A percentile compares a stretch with the other conserved stretches of the same genome.
Conservation (phyloP, 2,329 filamentous ascomycete genomes). For the Diaporthe citriasiana region DNA sequence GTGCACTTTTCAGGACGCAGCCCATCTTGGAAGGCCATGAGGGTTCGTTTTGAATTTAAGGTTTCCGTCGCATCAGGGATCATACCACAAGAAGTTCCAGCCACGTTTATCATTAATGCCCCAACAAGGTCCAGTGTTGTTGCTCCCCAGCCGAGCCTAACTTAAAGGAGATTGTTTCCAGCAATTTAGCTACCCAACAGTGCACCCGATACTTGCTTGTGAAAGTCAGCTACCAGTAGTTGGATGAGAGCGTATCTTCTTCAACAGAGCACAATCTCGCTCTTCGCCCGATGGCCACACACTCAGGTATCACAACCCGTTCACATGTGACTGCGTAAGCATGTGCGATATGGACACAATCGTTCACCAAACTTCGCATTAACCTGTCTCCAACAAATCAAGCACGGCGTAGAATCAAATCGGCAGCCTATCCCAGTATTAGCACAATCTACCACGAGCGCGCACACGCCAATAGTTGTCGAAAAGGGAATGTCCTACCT, state of each 20-base stretch:
- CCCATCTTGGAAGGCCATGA: not conserved
- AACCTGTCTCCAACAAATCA: not conserved
- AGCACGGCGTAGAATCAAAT: constrained; percentile 21
- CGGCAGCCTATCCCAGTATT: not conserved
- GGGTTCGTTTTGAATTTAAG: not conserved
- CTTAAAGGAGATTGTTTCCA: not conserved
- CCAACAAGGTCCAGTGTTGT: not conserved
- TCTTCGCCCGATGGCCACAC: not conserved
- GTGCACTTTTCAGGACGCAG: not conserved
- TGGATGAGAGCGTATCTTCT: not conserved
- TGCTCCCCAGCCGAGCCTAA: not conserved
- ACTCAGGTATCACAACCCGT: not conserved
- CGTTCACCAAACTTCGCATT: not conserved
- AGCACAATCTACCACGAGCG: not conserved
- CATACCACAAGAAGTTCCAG: not conserved
- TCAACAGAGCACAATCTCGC: not conserved
- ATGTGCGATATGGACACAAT: no score
- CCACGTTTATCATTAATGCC: not conserved
- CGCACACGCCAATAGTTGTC: not conserved
- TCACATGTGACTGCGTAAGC: not conserved
- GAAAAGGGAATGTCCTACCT: constrained; percentile 7
- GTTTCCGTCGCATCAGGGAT: not conserved
- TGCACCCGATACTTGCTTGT: not conserved
- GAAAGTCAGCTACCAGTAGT: not conserved
- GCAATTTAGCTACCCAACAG: no score